Conservation (phyloP, 2,329 filamentous ascomycete genomes). For the Fusarium austroafricanum region DNA sequence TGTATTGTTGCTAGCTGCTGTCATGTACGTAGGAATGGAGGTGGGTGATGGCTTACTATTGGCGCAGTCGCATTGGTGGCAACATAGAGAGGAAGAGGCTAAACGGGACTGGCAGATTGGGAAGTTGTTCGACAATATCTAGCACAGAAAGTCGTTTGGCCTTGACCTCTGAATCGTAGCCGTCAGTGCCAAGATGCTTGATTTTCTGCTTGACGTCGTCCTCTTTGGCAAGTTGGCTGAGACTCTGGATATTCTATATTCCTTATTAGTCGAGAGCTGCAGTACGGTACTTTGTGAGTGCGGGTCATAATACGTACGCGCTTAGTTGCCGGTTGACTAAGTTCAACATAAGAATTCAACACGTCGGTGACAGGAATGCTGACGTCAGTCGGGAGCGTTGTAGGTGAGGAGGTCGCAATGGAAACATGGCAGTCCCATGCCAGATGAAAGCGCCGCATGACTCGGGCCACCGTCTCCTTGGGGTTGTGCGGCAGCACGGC, state of each 20-base stretch:
- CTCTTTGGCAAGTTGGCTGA: too few relatives aligned
- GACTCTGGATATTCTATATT: too few relatives aligned
- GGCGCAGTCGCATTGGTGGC: conserved; percentile 78
- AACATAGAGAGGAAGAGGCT: conserved; percentile 77
- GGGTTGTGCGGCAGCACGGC: too few relatives aligned
- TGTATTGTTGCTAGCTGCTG: too few relatives aligned
- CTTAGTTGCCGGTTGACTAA: conserved; percentile 77
- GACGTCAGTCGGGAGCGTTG: too few relatives aligned
- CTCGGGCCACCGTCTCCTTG: too few relatives aligned
- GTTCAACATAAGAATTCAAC: conserved; percentile 70
- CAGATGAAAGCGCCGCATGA: too few relatives aligned
- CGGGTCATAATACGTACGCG: conserved; percentile 55
- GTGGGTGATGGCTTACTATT: conserved; percentile 62
- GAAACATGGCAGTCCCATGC: too few relatives aligned
- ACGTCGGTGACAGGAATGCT: too few relatives aligned
- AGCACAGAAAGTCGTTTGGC: conserved; percentile 71
- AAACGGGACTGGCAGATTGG: conserved; percentile 70
- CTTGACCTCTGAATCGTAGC: conserved; percentile 60
- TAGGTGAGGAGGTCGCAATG: too few relatives aligned
- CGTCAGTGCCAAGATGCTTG: conserved; percentile 63
- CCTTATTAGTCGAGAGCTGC: conserved; percentile 55
- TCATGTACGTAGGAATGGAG: background rate
- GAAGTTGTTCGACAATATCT: conserved; percentile 75
- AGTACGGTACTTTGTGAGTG: conserved; percentile 53
- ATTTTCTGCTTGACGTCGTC: conserved; percentile 52